A percentile compares a stretch with the other conserved stretches of the same genome.
phyloP scores from a whole-genome alignment of 2,329 filamentous ascomycete species.

The Orbilia quercus region DNA sequence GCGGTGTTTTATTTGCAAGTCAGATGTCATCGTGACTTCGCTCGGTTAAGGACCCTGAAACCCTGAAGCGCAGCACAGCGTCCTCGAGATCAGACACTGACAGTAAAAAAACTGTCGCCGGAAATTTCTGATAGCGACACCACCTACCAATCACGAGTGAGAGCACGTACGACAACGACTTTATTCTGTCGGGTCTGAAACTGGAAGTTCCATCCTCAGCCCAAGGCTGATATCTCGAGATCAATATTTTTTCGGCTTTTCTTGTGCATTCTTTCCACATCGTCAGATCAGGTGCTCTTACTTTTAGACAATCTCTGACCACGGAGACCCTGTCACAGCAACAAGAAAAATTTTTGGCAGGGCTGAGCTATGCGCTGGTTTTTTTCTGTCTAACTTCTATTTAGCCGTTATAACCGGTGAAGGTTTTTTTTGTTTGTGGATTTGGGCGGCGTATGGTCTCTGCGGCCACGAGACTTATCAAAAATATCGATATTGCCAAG shows the following conservation, averaged over 20 bases:
- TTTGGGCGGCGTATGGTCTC: conserved; percentile 29
- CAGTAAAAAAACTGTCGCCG: conserved; percentile 10
- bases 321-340: conserved; percentile 8
- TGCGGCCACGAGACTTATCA: conserved; percentile 46
- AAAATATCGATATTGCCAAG: conserved; percentile 33
- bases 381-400: conserved; percentile 13
- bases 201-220: conserved; percentile 26
- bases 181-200: conserved; percentile 18
- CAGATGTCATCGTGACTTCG: conserved; percentile 55
- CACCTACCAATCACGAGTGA: conserved; percentile 53
- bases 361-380: conserved; percentile 52
- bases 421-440: background rate
- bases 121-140: conserved; percentile 35
- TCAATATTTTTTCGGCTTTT: conserved; percentile 14
- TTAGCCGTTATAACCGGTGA: conserved; percentile 39
- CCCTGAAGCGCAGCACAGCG: conserved; percentile 19
- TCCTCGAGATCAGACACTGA: background rate
- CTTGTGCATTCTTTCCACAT: conserved; percentile 23
- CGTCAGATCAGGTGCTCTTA: conserved; percentile 55
- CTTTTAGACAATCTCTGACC: conserved; percentile 45
- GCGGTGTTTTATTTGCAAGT: conserved; percentile 51
- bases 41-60: conserved; percentile 36
- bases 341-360: conserved; percentile 25
- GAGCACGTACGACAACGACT: conserved; percentile 14
- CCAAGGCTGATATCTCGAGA: conserved; percentile 24